Evolutionary conservation across 1,284 basidiomycete genomes (phyloP), one percentile per base, ranked within the genome.

Genomic region (Inonotus obliquus): DNA sequence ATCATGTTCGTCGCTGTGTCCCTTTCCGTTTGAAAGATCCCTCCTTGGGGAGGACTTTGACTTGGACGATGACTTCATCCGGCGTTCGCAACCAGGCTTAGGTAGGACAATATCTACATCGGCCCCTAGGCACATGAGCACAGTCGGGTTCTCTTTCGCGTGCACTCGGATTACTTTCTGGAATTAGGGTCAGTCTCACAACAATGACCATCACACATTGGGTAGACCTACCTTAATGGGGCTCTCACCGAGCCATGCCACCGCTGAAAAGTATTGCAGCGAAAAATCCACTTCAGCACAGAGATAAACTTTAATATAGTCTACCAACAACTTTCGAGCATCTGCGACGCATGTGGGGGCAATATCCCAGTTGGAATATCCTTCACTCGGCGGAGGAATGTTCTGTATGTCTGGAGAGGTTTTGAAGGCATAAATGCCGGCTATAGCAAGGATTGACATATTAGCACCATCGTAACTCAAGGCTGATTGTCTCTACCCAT

Each of bases 121-220:
- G 10, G 62, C 62, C 14, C 62, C 62, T 19, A 63, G 37, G 29
- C 62, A 59, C 39, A 63, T 38, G 5, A 63, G 54, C 9, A 59
- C 32, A n/a, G 59, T 52, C 6, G 51, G 57, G 11, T 55, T 23
- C 17, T 54, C 19, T 41, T n/a, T 44, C n/a, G 62, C 48, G 27
- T 59, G 38, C 9, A 35, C 41, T 27, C 53, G 49, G 19, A 63
- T 35, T 10, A 52, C 45, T n/a, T 44, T 49, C 48, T 49, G 48
- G n/a, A 9, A 45, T 4, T 4, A n/a, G 41, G 14, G 23, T 49
- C 7, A 25, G 48, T 49, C 14, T 7, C 19, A n/a, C 41, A 17
- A 49, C 48, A 23, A 23, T 25, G 4, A 49, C n/a, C 2, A 44
- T n/a, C 2, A n/a, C 17, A n/a, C 19, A n/a, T 2, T 1, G 13